These are phyloP conservation scores for Colletotrichum tabaci DNA, from an alignment of 2,329 filamentous ascomycete species.

Conservation along the genomic window DNA sequence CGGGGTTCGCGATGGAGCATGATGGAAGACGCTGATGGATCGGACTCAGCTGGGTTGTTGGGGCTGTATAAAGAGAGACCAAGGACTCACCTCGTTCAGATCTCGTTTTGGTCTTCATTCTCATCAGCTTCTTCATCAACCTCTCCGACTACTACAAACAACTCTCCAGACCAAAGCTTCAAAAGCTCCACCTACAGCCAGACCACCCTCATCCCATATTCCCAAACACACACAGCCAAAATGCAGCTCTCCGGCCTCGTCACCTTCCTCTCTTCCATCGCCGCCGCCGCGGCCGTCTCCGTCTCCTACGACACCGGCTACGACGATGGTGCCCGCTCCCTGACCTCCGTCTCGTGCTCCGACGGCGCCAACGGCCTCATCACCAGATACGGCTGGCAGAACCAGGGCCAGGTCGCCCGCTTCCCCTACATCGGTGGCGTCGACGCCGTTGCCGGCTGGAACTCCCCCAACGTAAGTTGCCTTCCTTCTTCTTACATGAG, in stretches of 20 bases:
- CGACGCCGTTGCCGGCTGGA: constrained; percentile 68
- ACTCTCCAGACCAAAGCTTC: background rate
- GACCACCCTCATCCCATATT: constrained; percentile 44
- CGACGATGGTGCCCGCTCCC: constrained; percentile 70
- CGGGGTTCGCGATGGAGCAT: constrained; percentile 28
- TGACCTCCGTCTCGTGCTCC: constrained; percentile 75
- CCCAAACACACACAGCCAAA: constrained; percentile 54
- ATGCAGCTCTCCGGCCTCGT: constrained; percentile 62
- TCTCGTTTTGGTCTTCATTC: background rate
- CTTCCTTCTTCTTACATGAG: background rate
- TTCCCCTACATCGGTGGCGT: constrained; percentile 72
- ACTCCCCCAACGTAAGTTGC: constrained; percentile 59
- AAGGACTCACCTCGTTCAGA: constrained; percentile 1
- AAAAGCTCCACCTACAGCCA: constrained; percentile 1
- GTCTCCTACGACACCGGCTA: constrained; percentile 83
- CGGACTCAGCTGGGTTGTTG: background rate
- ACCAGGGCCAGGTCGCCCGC: constrained; percentile 63
- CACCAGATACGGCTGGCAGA: constrained; percentile 72
- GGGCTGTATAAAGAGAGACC: constrained; percentile 33
- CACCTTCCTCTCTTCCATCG: constrained; percentile 55
- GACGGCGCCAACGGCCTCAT: constrained; percentile 78
- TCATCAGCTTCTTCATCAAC: constrained; percentile 29
- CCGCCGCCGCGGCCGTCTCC: constrained; percentile 54
- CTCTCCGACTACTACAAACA: constrained; percentile 14
- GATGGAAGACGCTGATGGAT: constrained; percentile 19